These are phyloP conservation scores for Leccinum subgranulosum DNA, from an alignment of 768 basidiomycete genomes.

Conservation along the genomic window DNA sequence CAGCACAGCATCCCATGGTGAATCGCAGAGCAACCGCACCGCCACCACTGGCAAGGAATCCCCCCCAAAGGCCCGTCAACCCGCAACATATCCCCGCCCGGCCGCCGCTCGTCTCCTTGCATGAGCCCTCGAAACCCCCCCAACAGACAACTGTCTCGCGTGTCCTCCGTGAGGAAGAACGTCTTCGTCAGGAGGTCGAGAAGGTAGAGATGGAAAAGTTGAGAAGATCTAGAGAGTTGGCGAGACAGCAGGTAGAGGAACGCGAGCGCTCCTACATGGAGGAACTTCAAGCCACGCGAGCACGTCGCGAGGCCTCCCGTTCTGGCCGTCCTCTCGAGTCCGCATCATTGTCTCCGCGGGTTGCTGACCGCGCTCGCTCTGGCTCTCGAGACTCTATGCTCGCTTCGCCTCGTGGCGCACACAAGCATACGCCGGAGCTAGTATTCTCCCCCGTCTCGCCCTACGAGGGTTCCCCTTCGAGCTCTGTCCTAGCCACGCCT, in stretches of 20 bases:
- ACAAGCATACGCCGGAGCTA: constrained; percentile 47
- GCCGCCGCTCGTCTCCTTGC: constrained; percentile 18
- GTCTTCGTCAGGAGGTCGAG: constrained; percentile 45
- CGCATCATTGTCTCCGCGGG: constrained; percentile 17
- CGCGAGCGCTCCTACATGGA: constrained; percentile 53
- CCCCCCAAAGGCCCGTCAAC: constrained; percentile 11
- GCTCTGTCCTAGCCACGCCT: constrained; percentile 42
- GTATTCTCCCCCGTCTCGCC: constrained; percentile 33
- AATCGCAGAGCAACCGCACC: constrained; percentile 21
- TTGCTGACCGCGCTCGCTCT: constrained; percentile 34
- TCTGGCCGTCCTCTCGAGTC: constrained; percentile 37
- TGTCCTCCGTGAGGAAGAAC: constrained; percentile 40
- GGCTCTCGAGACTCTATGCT: constrained; percentile 37
- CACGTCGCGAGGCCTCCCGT: constrained; percentile 57
- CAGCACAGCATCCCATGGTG: constrained; percentile 30
- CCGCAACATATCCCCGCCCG: constrained; percentile 15
- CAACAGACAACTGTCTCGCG: constrained; percentile 5
- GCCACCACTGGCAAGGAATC: constrained; percentile 10
- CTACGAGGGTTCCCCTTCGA: constrained; percentile 47
- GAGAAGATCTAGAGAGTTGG: constrained; percentile 37
- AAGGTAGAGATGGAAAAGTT: constrained; percentile 49
- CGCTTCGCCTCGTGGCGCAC: constrained; percentile 20
- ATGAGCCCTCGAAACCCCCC: constrained; percentile 7
- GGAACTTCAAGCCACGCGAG: constrained; percentile 57
- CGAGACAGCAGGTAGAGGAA: constrained; percentile 43